A percentile compares a stretch with the other conserved stretches of the same genome.
Evolutionary conservation across 345 rosid genomes (phyloP).

Genomic region (Pistacia atlantica): DNA sequence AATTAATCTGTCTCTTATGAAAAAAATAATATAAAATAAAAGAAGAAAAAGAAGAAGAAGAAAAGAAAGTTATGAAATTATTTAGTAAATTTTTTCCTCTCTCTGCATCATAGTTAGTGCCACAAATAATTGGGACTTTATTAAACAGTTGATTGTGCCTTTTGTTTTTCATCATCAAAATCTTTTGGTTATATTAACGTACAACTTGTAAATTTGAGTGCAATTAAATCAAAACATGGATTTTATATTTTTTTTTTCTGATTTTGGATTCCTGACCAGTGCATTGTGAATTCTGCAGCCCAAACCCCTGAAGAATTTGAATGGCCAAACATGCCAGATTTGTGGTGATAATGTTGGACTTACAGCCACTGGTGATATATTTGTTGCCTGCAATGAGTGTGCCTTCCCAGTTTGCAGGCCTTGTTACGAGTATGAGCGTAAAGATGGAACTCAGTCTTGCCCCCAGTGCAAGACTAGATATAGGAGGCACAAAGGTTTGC

Average conservation of each 20-base stretch:
- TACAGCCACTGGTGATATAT: constrained; percentile 63
- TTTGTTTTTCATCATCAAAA: background rate
- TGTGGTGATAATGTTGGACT: constrained; percentile 90
- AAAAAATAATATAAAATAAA: too few species aligned
- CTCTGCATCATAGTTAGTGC: background rate
- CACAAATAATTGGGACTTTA: background rate
- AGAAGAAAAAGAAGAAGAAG: too few species aligned
- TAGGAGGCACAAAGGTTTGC: constrained; percentile 84
- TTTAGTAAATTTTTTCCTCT: background rate
- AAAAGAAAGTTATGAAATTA: too few species aligned
- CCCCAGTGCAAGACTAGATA: constrained; percentile 99
- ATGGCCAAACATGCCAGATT: constrained; percentile 88
- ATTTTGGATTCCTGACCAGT: constrained; percentile 20
- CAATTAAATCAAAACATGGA: background rate
- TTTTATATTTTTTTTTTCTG: background rate
- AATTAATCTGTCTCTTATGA: too few species aligned
- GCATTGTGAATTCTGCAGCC: constrained; percentile 55
- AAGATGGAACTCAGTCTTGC: constrained; percentile 97
- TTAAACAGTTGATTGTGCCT: background rate
- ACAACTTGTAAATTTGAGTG: background rate
- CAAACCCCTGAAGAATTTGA: constrained; percentile 73
- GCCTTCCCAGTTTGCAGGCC: constrained; percentile 99
- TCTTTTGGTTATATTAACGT: background rate
- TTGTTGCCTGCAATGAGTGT: constrained; percentile 99
- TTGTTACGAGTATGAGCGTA: constrained; percentile 97